Conservation (phyloP, 257 asterid species). For the Nicotiana benthamiana region DNA sequence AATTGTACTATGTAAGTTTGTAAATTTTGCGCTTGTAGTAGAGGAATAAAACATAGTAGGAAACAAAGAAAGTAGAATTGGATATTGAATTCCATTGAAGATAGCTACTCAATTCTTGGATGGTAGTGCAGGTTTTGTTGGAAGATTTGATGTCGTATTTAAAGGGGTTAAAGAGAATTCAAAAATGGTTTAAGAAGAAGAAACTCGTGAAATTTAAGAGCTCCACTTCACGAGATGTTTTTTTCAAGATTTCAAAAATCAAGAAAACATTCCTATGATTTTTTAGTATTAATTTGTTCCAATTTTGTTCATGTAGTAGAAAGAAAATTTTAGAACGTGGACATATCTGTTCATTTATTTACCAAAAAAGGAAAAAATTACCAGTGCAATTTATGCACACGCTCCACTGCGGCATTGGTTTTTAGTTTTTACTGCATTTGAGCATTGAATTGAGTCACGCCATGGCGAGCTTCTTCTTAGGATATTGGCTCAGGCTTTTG, state of each 20-base stretch:
- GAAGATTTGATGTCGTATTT: constrained; percentile 38
- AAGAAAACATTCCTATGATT: not conserved
- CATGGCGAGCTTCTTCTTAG: not conserved
- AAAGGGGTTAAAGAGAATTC: constrained; percentile 34
- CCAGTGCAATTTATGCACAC: not conserved
- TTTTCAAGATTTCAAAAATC: constrained; percentile 4
- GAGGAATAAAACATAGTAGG: constrained; percentile 17
- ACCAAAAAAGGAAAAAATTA: not conserved
- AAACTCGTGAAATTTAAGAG: constrained; percentile 79
- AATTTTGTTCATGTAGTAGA: not conserved
- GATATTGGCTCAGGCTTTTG: not conserved
- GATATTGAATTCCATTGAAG: constrained; percentile 34
- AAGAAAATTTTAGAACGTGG: not conserved
- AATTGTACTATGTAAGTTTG: constrained; percentile 82
- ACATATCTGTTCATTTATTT: not conserved
- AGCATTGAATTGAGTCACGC: constrained; percentile 9
- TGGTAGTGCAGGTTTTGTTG: constrained; percentile 25
- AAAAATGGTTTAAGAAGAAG: constrained; percentile 24
- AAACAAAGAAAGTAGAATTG: constrained; percentile 19
- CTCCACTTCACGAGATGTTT: constrained; percentile 25
- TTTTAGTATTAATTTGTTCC: not conserved
- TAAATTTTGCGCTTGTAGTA: constrained; percentile 31
- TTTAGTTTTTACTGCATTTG: not conserved
- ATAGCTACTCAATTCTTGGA: not conserved
- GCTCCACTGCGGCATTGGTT: constrained; percentile 7